Evolutionary conservation across 306 rosid genomes (phyloP), one percentile per base, ranked within the genome.

Genomic region (Cicer cuneatum): DNA sequence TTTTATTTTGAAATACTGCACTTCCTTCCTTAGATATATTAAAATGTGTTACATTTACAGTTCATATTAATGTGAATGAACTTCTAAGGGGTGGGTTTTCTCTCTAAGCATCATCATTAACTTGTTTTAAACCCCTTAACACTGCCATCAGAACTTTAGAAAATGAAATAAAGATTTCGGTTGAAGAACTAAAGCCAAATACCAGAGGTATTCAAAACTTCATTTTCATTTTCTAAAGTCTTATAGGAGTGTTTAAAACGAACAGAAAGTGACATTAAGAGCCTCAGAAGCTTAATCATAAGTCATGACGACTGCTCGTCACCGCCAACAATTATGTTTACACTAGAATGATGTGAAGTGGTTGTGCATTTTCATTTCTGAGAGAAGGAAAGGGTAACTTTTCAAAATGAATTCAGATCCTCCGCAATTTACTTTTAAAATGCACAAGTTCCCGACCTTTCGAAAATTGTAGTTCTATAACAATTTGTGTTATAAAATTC

Each of bases 191-290:
- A 10, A 7, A 54, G 13, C 41, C 66, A 41, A 41, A 56, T 40
- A 40, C 10, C 8, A 24, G n/a, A 7, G 39, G 51, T 40, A 46
- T 19, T 54, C 53, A 6, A 54, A 71, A 57, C 52, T 53, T 71
- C 49, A 39, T 40, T 52, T 52, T 54, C 39, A 71, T 71, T 46
- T 52, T 58, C 76, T 71, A 13, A 54, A 54, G 18, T 71, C 8
- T n/a, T 18, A 12, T 12, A 12, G 5, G 18, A 12, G 40, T 29
- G 65, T 58, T 58, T 1, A 3, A 58, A 35, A 58, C 41, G 13
- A 35, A 58, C 41, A 29, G 42, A 58, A 58, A 29, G 16, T 11
- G 41, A 58, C 65, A 29, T 33, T n/a, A 58, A 58, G 65, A 58
- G 65, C 64, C 16, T 29, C 64, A 12, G 64, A 58, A 21, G 64